A percentile compares a stretch with the other conserved stretches of the same genome.
Conservation (phyloP, 2,329 filamentous ascomycete species). For the Colletotrichum tabaci region DNA sequence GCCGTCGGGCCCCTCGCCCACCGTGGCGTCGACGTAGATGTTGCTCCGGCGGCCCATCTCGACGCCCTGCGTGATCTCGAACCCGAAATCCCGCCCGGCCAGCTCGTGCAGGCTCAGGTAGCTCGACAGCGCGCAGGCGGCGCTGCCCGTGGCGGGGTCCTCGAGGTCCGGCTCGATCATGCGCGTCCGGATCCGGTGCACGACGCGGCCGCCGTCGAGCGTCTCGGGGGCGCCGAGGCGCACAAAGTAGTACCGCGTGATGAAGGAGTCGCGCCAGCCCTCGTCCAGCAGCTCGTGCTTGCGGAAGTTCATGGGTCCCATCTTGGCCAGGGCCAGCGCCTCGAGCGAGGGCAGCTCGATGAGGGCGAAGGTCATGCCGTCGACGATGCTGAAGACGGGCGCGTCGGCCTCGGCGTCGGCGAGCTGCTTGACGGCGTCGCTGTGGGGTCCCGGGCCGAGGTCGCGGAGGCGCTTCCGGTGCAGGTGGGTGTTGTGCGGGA, state of each 20-base stretch:
- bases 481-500: slow-evolving; percentile 70
- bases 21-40: slow-evolving; percentile 29
- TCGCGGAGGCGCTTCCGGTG: slow-evolving; percentile 21
- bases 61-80: slow-evolving; percentile 42
- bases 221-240: slow-evolving; percentile 13
- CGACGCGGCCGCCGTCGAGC: slow-evolving; percentile 9
- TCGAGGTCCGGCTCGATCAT: slow-evolving; percentile 70
- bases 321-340: slow-evolving; percentile 63
- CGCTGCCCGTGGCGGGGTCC: slow-evolving; percentile 76
- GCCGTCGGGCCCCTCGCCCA: neutral
- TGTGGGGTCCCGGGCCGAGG: slow-evolving; percentile 26
- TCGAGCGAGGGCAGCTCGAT: slow-evolving; percentile 73
- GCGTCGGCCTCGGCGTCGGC: slow-evolving; percentile 53
- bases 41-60: slow-evolving; percentile 41
- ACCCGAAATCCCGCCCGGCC: slow-evolving; percentile 44
- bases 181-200: slow-evolving; percentile 65
- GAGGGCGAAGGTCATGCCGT: slow-evolving; percentile 82
- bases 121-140: slow-evolving; percentile 69
- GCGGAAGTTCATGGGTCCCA: slow-evolving; percentile 52
- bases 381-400: slow-evolving; percentile 75
- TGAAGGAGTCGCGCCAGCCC: slow-evolving; percentile 69
- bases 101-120: slow-evolving; percentile 66
- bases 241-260: slow-evolving; percentile 74
- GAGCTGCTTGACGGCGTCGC: neutral
- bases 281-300: slow-evolving; percentile 60